Evolutionary conservation across 257 asterid genomes (phyloP).

Genomic region (Hygrophila difformis): DNA sequence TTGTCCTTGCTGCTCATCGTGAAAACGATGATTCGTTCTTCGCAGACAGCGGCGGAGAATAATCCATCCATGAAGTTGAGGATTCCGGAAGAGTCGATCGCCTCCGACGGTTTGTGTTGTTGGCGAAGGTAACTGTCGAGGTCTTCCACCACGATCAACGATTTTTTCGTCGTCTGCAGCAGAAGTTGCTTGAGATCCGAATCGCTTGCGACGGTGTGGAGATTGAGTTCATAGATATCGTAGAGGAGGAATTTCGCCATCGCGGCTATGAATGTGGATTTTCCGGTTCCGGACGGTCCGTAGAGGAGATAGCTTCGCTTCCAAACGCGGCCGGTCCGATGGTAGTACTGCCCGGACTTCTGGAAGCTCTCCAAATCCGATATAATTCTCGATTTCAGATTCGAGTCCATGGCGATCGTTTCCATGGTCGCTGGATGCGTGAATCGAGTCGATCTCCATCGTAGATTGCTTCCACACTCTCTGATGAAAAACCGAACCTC

Average conservation of each 20-base stretch:
- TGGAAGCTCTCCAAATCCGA: constrained; percentile 60
- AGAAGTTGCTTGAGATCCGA: constrained; percentile 62
- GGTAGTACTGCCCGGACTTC: constrained; percentile 73
- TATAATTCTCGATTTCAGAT: constrained; percentile 67
- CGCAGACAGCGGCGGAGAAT: constrained; percentile 77
- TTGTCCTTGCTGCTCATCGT: constrained; percentile 65
- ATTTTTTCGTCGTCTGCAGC: constrained; percentile 60
- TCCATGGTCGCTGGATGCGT: constrained; percentile 88
- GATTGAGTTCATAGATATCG: constrained; percentile 69
- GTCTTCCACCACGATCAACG: constrained; percentile 70
- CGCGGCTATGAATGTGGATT: constrained; percentile 69
- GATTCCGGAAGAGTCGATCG: constrained; percentile 53
- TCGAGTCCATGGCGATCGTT: constrained; percentile 72
- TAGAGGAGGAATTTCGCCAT: constrained; percentile 63
- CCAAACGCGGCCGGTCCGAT: constrained; percentile 82
- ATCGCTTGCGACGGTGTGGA: constrained; percentile 48
- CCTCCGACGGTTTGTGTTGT: constrained; percentile 45
- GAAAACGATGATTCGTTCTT: constrained; percentile 71
- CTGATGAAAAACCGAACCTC: constrained; percentile 56
- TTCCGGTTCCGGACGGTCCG: constrained; percentile 84
- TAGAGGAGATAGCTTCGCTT: constrained; percentile 71
- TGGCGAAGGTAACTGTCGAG: constrained; percentile 57
- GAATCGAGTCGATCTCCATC: constrained; percentile 68
- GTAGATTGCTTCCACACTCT: constrained; percentile 47
- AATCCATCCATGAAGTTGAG: constrained; percentile 88